A percentile compares a stretch with the other conserved stretches of the same genome.
These are phyloP conservation scores for Dactylellina haptotyla DNA, from an alignment of 2,329 filamentous ascomycete genomes.

Conservation along the genomic window DNA sequence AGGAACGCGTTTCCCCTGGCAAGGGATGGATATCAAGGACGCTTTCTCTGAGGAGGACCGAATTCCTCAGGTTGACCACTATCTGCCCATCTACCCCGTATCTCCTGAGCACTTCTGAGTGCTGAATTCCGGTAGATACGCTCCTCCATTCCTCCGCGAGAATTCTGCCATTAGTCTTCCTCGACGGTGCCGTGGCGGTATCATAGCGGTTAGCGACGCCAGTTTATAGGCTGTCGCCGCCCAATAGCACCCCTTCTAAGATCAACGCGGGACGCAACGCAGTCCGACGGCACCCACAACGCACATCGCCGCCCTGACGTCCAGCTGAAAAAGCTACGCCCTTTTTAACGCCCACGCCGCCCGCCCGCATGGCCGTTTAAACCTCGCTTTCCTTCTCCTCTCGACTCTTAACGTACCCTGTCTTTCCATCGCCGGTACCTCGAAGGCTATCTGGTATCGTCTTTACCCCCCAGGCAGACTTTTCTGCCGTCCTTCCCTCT, in stretches of 20 bases:
- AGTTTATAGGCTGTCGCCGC: no score
- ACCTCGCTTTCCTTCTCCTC: not conserved
- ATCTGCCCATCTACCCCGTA: no score
- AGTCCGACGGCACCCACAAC: not conserved
- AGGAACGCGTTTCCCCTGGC: constrained; percentile 7
- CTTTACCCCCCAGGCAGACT: not conserved
- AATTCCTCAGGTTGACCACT: not conserved
- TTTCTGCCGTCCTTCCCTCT: not conserved
- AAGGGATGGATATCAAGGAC: not conserved
- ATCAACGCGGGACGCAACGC: not conserved
- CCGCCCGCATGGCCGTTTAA: not conserved
- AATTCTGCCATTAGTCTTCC: no score
- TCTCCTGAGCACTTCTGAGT: no score
- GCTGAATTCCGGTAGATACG: no score
- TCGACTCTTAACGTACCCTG: not conserved
- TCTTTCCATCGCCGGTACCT: not conserved
- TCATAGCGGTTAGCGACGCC: not conserved
- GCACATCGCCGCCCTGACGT: not conserved
- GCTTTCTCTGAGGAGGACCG: no score
- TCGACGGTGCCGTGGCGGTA: no score
- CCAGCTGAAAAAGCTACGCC: not conserved
- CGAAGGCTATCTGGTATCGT: not conserved
- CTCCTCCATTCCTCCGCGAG: no score
- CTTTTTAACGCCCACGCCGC: not conserved
- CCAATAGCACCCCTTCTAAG: no score